Evolutionary conservation across 2,329 filamentous ascomycete species (phyloP), one percentile per base, ranked within the genome.

Genomic region (Penicillium sp.): DNA sequence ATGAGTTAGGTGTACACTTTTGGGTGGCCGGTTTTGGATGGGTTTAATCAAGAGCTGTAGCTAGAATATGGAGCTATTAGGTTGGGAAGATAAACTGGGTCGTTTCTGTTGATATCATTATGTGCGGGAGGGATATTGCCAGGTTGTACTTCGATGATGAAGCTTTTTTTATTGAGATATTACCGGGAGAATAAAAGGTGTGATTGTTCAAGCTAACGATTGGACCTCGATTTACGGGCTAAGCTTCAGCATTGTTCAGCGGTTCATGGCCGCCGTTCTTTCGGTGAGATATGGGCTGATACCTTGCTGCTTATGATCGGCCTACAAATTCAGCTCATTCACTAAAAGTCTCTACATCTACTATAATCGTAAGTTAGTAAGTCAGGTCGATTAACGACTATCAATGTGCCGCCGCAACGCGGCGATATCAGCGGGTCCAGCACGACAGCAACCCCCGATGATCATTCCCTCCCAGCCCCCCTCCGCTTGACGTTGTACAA

Each of bases 361-460:
- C 11, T 41, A 41, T 41, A 41, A 41, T 15, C 2, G 11, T 41
- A 13, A 41, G 35, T 41, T 38, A 26, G 52, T 19, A 26, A 26
- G 26, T 26, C 26, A 26, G 26, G 26, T 26, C 26, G 4, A 26
- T 26, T 26, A 26, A 26, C 26, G 26, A 26, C 26, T 4, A 44
- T 64, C 62, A 48, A 64, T 62, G 47, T 52, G 51, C n/a, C 51
- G 35, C 30, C 62, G 55, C 57, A 66, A 58, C n/a, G 60, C 47
- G 26, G 54, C 60, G 29, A 66, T 66, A 21, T 66, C 50, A 47
- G 56, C 47, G n/a, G 64, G 64, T n/a, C 62, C 60, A 26, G 64
- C 56, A 29, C 62, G 60, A 60, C 62, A 66, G 45, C 64, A 66
- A 6, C 62, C 64, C 7, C 64, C 62, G 29, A 61, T 53, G 46